phyloP scores from a whole-genome alignment of 768 basidiomycete genomes.

The Xanthoconium stramineum region DNA sequence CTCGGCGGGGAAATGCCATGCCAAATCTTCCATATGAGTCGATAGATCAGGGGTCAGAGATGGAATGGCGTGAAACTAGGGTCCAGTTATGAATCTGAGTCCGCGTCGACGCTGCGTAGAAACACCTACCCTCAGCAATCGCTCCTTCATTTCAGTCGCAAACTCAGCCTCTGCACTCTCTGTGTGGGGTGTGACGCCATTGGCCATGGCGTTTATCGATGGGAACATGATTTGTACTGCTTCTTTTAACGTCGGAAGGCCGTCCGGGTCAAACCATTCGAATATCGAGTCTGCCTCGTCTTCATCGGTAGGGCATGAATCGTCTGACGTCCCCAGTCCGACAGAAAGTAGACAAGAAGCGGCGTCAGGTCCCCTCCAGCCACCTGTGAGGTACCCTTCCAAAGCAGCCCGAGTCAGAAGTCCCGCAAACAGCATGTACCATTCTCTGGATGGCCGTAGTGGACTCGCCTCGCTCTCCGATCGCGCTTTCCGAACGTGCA shows the following conservation, averaged over 20 bases:
- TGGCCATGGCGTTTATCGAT: slow-evolving; percentile 34
- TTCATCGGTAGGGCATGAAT: slow-evolving; percentile 24
- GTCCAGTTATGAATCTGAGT: slow-evolving; percentile 5
- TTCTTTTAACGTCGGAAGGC: slow-evolving; percentile 63
- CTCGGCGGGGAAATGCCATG: slow-evolving; percentile 79
- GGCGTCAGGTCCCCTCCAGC: slow-evolving; percentile 72
- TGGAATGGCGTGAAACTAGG: slow-evolving; percentile 79
- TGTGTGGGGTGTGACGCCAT: slow-evolving; percentile 29
- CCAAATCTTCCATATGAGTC: slow-evolving; percentile 68
- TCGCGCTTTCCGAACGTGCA: slow-evolving; percentile 22
- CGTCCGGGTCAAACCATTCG: slow-evolving; percentile 70
- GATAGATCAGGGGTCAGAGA: slow-evolving; percentile 67
- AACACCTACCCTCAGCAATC: slow-evolving; percentile 60
- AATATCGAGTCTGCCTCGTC: slow-evolving; percentile 42
- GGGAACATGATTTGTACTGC: slow-evolving; percentile 72
- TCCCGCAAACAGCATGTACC: slow-evolving; percentile 78
- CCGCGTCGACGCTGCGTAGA: neutral
- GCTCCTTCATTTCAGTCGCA: slow-evolving; percentile 68
- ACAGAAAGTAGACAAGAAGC: slow-evolving; percentile 71
- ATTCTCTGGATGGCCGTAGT: slow-evolving; percentile 66
- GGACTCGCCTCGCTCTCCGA: slow-evolving; percentile 45
- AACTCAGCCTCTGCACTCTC: slow-evolving; percentile 67
- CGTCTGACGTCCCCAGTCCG: slow-evolving; percentile 51
- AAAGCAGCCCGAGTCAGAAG: slow-evolving; percentile 79
- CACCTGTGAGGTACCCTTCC: slow-evolving; percentile 80